phyloP scores from a whole-genome alignment of 1,284 basidiomycete species.

The Cryptococcus floricola region DNA sequence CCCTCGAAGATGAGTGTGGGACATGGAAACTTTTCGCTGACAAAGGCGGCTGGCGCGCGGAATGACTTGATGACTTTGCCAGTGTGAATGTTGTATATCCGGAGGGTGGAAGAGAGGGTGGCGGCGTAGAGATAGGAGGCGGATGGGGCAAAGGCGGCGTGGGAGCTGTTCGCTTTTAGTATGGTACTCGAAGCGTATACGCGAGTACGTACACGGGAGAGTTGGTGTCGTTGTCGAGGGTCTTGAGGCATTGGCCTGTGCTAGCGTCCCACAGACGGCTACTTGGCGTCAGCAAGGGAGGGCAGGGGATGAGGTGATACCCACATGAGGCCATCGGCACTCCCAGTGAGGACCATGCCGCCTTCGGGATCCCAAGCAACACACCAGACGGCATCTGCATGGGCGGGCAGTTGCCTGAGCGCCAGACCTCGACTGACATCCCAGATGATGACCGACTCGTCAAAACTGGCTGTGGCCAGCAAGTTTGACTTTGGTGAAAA shows the following conservation, averaged over 20 bases:
- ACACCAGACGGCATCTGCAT: constrained; percentile 92
- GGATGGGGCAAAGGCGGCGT: constrained; percentile 75
- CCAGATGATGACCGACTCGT: constrained; percentile 94
- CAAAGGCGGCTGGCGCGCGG: constrained; percentile 23
- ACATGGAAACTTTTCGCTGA: constrained; percentile 33
- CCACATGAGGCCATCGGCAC: constrained; percentile 94
- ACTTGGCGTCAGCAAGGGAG: background rate
- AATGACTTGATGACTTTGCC: constrained; percentile 88
- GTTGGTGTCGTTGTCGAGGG: constrained; percentile 91
- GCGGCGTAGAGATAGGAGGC: constrained; percentile 81
- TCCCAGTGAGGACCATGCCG: constrained; percentile 84
- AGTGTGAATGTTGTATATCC: constrained; percentile 92
- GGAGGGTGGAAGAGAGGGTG: constrained; percentile 86
- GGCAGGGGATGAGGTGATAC: constrained; percentile 37
- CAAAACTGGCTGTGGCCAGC: constrained; percentile 85
- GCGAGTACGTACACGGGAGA: constrained; percentile 67
- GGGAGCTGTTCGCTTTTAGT: constrained; percentile 20
- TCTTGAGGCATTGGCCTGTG: constrained; percentile 95
- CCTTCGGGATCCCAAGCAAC: constrained; percentile 93
- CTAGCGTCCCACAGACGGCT: constrained; percentile 96
- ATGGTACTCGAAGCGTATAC: background rate
- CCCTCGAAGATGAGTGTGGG: constrained; percentile 29
- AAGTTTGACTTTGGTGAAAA: constrained; percentile 86
- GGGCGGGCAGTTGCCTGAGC: constrained; percentile 80
- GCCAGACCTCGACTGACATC: constrained; percentile 81